phyloP scores from a whole-genome alignment of 345 rosid species.

The Moricandia arvensis region DNA sequence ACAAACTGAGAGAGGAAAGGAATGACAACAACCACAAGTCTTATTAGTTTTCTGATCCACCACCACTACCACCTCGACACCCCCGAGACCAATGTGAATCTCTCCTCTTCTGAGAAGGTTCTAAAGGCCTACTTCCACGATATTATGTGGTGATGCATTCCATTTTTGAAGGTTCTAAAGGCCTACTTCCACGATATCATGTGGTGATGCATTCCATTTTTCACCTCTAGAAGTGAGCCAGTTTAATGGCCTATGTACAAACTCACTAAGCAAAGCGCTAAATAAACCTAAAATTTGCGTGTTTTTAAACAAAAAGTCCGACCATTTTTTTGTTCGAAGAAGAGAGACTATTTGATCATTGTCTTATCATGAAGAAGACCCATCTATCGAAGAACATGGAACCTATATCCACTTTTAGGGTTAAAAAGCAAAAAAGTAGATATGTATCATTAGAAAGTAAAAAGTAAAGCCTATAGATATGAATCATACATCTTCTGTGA shows the following conservation, averaged over 20 bases:
- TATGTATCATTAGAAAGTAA: background rate
- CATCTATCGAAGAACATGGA: conserved; percentile 30
- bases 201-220: too few species aligned
- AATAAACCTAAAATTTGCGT: background rate
- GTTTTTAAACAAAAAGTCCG: background rate
- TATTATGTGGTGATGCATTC: too few species aligned
- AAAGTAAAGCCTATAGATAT: conserved; percentile 24
- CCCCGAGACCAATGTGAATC: too few species aligned
- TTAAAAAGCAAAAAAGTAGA: conserved; percentile 18
- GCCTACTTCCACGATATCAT: too few species aligned
- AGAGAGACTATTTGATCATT: conserved; percentile 32
- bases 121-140: too few species aligned
- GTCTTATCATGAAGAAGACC: conserved; percentile 39
- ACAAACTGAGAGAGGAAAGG: too few species aligned
- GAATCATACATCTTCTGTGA: conserved; percentile 18
- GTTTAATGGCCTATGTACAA: background rate
- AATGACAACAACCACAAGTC: too few species aligned
- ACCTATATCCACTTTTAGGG: conserved; percentile 23
- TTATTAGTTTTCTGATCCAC: too few species aligned
- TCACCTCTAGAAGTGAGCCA: conserved; percentile 22
- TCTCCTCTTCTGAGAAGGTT: too few species aligned
- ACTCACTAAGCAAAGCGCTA: background rate
- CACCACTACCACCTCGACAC: too few species aligned
- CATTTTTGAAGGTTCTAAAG: too few species aligned
- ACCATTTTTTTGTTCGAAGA: background rate